Evolutionary conservation across 495 filamentous ascomycete genomes (phyloP), one percentile per base, ranked within the genome.

Genomic region (Parathielavia hyrcaniae): DNA sequence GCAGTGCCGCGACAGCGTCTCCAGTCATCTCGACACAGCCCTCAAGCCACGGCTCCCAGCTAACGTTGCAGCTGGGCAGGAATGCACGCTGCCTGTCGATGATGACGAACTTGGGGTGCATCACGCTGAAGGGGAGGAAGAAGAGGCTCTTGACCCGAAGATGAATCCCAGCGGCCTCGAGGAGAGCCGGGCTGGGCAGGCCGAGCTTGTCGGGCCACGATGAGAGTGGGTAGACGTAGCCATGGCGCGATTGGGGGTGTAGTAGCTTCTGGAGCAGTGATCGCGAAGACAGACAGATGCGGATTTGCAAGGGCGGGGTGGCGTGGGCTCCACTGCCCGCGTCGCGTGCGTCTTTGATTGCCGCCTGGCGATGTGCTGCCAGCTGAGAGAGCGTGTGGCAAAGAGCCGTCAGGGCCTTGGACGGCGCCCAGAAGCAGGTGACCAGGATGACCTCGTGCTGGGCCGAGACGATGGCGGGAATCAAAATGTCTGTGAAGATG

Each of bases 21-120:
- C 87, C 87, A 6, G 69, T 73, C 22, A 89, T 62, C 44, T 81
- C 77, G 9, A 87, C 69, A 53, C 82, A 86, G 2, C 84, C 83
- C 68, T 90, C 87, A 30, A 89, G 77, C 87, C 87, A 91, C 14
- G 76, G 60, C 66, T 89, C 87, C 83, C 83, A 88, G 63, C 85
- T 88, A 1, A 91, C 79, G 66, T 91, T 91, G 63, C 83, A 86
- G 61, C 83, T 86, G 0, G 85, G 86, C 12, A 89, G 64, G 39
- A 81, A 78, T 4, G 82, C 83, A 2, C 63, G 74, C 38, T 76
- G 64, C 10, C 85, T 75, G 63, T 91, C 87, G 14, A 90, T 69
- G 49, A 91, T 77, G 47, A 88, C 74, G 59, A 85, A 89, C 65
- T 91, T 91, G 3, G 86, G 82, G 63, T 90, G 87, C 78, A 90